These are phyloP conservation scores for Pyrenochaeta sp. DNA, from an alignment of 2,329 filamentous ascomycete species.

Conservation along the genomic window DNA sequence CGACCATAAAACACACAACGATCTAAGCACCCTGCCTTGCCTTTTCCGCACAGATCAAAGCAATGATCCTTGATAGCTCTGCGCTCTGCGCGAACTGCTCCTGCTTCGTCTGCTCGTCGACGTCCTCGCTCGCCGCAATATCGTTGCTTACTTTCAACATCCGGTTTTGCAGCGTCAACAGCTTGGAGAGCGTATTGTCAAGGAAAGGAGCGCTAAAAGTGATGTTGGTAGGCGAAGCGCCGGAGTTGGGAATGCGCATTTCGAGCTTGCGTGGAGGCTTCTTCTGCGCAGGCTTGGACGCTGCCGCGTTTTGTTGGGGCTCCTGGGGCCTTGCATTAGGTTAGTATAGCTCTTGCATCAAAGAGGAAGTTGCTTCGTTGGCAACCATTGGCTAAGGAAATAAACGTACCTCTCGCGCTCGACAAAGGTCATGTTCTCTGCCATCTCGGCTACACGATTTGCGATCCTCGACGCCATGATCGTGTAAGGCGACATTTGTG, in stretches of 20 bases:
- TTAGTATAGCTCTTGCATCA: slow-evolving; percentile 11
- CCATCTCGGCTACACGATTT: slow-evolving; percentile 62
- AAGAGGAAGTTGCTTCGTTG: slow-evolving; percentile 4
- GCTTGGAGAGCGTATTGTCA: slow-evolving; percentile 61
- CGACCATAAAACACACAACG: not conserved
- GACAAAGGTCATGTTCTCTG: slow-evolving; percentile 62
- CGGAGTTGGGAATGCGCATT: slow-evolving; percentile 54
- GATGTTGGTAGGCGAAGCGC: slow-evolving; percentile 49
- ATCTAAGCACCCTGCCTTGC: slow-evolving; percentile 55
- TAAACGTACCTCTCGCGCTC: slow-evolving; percentile 52
- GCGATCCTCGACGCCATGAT: slow-evolving; percentile 61
- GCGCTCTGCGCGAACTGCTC: slow-evolving; percentile 61
- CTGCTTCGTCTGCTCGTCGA: slow-evolving; percentile 57
- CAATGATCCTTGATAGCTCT: slow-evolving; percentile 59
- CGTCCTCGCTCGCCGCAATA: slow-evolving; percentile 55
- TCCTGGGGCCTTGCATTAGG: slow-evolving; percentile 28
- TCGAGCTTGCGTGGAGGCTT: slow-evolving; percentile 60
- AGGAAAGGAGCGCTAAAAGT: slow-evolving; percentile 63
- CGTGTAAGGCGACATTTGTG: slow-evolving; percentile 56
- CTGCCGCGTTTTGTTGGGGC: slow-evolving; percentile 31
- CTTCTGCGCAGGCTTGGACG: slow-evolving; percentile 31
- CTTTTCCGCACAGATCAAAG: slow-evolving; percentile 62
- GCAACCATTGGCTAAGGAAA: not conserved
- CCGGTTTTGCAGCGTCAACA: slow-evolving; percentile 58
- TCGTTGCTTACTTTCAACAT: slow-evolving; percentile 60